A percentile compares a stretch with the other conserved stretches of the same genome.
Evolutionary conservation across 1,284 basidiomycete genomes (phyloP).

Genomic region (Meripilus lineatus): DNA sequence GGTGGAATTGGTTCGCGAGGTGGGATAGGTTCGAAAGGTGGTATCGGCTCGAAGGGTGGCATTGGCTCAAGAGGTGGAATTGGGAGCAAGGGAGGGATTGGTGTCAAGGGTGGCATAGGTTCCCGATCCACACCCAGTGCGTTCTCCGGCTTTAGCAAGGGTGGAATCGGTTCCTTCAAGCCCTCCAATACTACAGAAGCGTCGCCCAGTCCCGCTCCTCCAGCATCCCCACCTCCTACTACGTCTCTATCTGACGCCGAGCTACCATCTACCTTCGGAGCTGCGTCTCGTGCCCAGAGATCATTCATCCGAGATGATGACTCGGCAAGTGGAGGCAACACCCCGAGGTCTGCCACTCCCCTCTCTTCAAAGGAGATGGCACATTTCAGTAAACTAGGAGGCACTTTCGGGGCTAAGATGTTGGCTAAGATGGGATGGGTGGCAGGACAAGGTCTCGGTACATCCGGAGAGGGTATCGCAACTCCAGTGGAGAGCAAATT

Average conservation of each 20-base stretch:
- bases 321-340: constrained; percentile 28
- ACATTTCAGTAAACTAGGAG: constrained; percentile 77
- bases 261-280: constrained; percentile 43
- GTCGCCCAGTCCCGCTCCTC: too few relatives aligned
- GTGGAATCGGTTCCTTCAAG: constrained; percentile 42
- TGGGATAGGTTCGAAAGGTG: constrained; percentile 24
- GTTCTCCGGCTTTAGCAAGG: constrained; percentile 30
- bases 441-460: constrained; percentile 79
- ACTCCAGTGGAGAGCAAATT: constrained; percentile 84
- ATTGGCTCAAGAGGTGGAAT: constrained; percentile 29
- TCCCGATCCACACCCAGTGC: not conserved
- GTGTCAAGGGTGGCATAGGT: constrained; percentile 7
- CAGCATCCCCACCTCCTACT: constrained; percentile 31
- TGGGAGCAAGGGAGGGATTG: constrained; percentile 25
- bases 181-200: constrained; percentile 17
- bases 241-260: constrained; percentile 30
- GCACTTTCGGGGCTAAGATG: constrained; percentile 80
- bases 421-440: constrained; percentile 96
- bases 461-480: constrained; percentile 78
- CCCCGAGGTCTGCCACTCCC: constrained; percentile 41
- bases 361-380: constrained; percentile 64
- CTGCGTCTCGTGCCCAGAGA: constrained; percentile 33
- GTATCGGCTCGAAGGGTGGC: too few relatives aligned
- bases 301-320: constrained; percentile 53
- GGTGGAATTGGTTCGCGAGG: constrained; percentile 45